Evolutionary conservation across 139 green algal genomes (phyloP).

Genomic region (Astrephomene gubernaculifera): DNA sequence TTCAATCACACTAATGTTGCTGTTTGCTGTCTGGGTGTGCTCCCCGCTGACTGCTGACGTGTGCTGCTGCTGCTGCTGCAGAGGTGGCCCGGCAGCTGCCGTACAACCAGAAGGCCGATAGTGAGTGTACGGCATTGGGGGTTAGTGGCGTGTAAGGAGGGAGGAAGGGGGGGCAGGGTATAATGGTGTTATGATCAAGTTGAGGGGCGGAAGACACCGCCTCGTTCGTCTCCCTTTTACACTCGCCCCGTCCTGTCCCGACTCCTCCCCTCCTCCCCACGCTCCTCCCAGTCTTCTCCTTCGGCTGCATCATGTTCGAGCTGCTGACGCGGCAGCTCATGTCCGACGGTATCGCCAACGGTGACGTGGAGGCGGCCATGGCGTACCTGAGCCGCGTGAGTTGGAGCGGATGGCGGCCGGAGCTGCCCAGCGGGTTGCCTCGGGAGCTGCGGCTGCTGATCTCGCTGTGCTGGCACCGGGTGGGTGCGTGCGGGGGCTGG

Average conservation of each 20-base stretch:
- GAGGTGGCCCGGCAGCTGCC: constrained; percentile 27
- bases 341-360: neutral
- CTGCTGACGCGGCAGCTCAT: constrained; percentile 23
- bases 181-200: too few relatives aligned
- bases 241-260: neutral
- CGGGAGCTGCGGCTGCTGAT: constrained; percentile 31
- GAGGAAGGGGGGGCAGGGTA: too few relatives aligned
- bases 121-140: too few relatives aligned
- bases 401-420: constrained; percentile 35
- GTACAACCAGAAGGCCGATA: constrained; percentile 44
- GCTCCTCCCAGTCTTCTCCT: constrained; percentile 40
- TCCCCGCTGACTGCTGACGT: too few relatives aligned
- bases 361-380: constrained; percentile 11
- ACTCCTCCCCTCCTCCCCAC: too few relatives aligned
- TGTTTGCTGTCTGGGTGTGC: too few relatives aligned
- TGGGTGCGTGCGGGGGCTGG: neutral
- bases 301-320: constrained; percentile 33
- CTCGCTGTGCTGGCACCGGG: constrained; percentile 40
- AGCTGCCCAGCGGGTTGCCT: constrained; percentile 4
- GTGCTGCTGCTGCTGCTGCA: neutral
- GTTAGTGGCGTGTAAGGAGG: too few relatives aligned
- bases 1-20: too few relatives aligned
- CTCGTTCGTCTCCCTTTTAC: too few relatives aligned
- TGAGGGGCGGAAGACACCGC: too few relatives aligned
- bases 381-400: constrained; percentile 31